Evolutionary conservation across 2,329 filamentous ascomycete species (phyloP), one percentile per base, ranked within the genome.

Genomic region (Trichoderma koningiopsis): DNA sequence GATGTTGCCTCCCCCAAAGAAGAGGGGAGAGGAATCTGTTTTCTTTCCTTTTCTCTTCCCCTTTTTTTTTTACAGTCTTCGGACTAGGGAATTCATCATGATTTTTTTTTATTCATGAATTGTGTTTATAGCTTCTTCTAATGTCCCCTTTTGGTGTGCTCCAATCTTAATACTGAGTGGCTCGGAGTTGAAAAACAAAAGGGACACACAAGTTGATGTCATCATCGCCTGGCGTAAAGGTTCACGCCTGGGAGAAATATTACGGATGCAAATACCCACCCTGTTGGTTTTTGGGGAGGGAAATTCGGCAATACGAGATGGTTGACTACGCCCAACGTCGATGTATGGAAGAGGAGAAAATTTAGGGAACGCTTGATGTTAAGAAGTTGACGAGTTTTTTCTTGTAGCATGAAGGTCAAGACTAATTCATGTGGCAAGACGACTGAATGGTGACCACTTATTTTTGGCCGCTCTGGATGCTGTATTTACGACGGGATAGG

Each of bases 1-100:
- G 64, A 69, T 69, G 60, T 62, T 63, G 72, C 72, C 77, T 77
- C 76, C 76, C 75, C 73, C 72, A 73, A 72, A 75, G 75, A 74
- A 74, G 75, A 74, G 75, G 73, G 76, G 76, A 75, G 55, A 75
- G 74, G 75, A 74, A 72, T 70, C 49, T 58, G 62, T 49, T 69
- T 59, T 61, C 59, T 58, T 47, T 52, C 60, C 37, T 62, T 24
- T 55, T 66, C 40, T 33, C 52, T 57, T 19, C 19, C 49, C 59
- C 61, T 29, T 53, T 37, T 29, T 53, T 37, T 40, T 63, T 55
- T 61, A 55, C 33, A 71, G 72, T 66, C 40, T 74, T 74, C 73
- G 72, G 74, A 75, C 69, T 74, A 73, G 22, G 71, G 74, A 74
- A 76, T 68, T 68, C 65, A 43, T 68, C 65, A 43, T 68, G 64